These are phyloP conservation scores for Haberlea rhodopensis DNA, from an alignment of 257 asterid species.

Conservation along the genomic window DNA sequence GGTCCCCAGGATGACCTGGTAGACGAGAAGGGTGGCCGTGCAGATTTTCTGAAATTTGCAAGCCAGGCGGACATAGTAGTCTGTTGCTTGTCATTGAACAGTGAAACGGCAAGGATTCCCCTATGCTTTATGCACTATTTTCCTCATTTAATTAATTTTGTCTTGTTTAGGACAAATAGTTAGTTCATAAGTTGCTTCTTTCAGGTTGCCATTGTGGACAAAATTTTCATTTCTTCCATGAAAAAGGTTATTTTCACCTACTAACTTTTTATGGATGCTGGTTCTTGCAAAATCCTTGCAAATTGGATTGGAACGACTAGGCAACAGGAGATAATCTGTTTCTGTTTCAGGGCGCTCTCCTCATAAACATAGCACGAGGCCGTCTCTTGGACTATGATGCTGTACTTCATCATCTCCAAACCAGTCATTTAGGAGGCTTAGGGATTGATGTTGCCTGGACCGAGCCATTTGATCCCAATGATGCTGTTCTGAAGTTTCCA, in stretches of 20 bases:
- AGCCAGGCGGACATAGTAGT: slow-evolving; percentile 77
- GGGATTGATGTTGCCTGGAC: slow-evolving; percentile 97
- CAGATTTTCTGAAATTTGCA: slow-evolving; percentile 63
- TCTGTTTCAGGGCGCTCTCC: slow-evolving; percentile 63
- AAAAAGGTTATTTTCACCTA: slow-evolving; percentile 52
- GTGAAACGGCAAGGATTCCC: slow-evolving; percentile 54
- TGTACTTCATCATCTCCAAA: slow-evolving; percentile 57
- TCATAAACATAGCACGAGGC: slow-evolving; percentile 84
- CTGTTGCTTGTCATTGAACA: slow-evolving; percentile 81
- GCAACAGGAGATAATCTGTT: neutral
- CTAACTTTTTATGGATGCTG: neutral
- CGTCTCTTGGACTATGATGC: slow-evolving; percentile 81
- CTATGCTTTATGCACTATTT: slow-evolving; percentile 4
- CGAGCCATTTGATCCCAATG: slow-evolving; percentile 93
- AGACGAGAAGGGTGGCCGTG: slow-evolving; percentile 83
- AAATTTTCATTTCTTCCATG: slow-evolving; percentile 76
- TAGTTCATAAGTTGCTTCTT: slow-evolving; percentile 22
- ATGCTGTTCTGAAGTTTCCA: slow-evolving; percentile 66
- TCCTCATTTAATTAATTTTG: neutral
- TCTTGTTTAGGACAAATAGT: slow-evolving; percentile 3
- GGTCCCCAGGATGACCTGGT: slow-evolving; percentile 46
- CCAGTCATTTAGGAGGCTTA: slow-evolving; percentile 91
- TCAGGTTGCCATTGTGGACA: slow-evolving; percentile 78
- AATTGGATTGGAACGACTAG: neutral
- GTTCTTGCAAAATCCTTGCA: neutral